A percentile compares a stretch with the other conserved stretches of the same genome.
Conservation (phyloP, 768 basidiomycete genomes). For the Macrolepiota dolichaula region DNA sequence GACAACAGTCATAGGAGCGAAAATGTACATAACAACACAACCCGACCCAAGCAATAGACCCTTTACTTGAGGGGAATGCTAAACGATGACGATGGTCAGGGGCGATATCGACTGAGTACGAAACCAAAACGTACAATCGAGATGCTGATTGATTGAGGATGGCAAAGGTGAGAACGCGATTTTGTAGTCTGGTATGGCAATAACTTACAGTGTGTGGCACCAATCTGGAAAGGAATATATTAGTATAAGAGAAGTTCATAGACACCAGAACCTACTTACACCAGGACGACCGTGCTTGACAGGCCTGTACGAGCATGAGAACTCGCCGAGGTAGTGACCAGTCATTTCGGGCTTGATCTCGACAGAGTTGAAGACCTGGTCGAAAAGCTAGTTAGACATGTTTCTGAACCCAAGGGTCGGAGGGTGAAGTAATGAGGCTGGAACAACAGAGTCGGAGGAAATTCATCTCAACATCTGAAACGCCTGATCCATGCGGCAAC, state of each 20-base stretch:
- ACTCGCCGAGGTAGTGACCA: constrained; percentile 98
- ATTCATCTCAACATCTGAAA: neutral
- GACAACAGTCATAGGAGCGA: constrained; percentile 1
- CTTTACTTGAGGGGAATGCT: constrained; percentile 96
- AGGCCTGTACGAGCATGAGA: constrained; percentile 95
- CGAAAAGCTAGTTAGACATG: neutral
- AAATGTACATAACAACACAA: constrained; percentile 7
- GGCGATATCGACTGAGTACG: neutral
- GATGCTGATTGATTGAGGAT: constrained; percentile 44
- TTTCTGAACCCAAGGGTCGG: neutral
- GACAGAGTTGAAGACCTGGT: constrained; percentile 87
- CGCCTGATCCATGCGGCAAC: constrained; percentile 5
- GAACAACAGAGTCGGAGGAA: neutral
- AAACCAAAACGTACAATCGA: constrained; percentile 58
- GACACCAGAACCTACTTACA: constrained; percentile 49
- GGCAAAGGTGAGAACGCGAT: constrained; percentile 11
- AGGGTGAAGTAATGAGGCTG: neutral
- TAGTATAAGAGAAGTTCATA: neutral
- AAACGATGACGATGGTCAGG: constrained; percentile 18
- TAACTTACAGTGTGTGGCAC: constrained; percentile 83
- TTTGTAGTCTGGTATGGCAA: neutral
- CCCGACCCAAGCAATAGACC: neutral
- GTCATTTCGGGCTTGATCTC: constrained; percentile 99
- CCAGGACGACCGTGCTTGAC: constrained; percentile 99
- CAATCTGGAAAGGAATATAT: constrained; percentile 50